Evolutionary conservation across 1,139 yeast genomes (phyloP).

Genomic region (Magnusiomyces tetraspermus): DNA sequence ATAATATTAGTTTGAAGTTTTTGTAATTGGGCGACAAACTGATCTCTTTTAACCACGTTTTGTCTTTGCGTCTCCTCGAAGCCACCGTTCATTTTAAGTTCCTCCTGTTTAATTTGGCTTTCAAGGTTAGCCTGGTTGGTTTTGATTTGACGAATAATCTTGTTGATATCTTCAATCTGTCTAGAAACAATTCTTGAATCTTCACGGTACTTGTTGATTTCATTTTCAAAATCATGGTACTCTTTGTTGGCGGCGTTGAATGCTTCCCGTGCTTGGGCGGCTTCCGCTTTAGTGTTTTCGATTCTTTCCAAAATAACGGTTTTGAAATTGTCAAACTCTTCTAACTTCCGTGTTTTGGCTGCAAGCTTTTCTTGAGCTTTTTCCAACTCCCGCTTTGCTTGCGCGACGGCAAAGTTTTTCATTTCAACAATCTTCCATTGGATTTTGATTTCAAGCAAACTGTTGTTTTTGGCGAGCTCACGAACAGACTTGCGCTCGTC

Average conservation of each 20-base stretch:
- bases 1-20: background rate
- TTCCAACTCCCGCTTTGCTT: constrained; percentile 14
- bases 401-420: constrained; percentile 11
- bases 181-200: background rate
- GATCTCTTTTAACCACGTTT: background rate
- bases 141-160: background rate
- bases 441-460: constrained; percentile 21
- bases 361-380: background rate
- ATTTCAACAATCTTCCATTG: constrained; percentile 27
- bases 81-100: constrained; percentile 6
- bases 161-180: background rate
- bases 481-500: constrained; percentile 24
- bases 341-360: constrained; percentile 2
- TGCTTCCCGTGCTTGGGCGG: background rate
- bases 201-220: background rate
- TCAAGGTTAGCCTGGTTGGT: background rate
- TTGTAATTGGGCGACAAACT: background rate
- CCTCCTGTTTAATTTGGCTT: constrained; percentile 5
- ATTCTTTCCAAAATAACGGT: background rate
- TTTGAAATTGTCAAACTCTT: background rate
- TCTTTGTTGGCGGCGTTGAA: background rate
- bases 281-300: background rate
- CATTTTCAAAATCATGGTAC: background rate
- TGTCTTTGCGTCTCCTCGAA: constrained; percentile 4
- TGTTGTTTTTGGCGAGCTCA: constrained; percentile 36